Evolutionary conservation across 176 grass and related monocot species (phyloP).

Genomic region (Eleusine coracana): DNA sequence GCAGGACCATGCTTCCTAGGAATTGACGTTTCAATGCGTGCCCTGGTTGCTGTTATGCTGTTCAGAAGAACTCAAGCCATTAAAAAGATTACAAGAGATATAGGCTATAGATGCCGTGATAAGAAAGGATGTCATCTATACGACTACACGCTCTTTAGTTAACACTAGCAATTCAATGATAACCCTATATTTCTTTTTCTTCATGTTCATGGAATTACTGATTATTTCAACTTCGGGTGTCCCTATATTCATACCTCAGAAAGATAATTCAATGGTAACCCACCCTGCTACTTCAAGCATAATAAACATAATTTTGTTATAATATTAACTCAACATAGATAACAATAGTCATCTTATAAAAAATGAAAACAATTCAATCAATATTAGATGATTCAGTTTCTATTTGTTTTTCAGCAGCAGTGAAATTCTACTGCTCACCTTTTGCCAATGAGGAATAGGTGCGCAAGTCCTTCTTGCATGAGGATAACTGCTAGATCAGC

Average conservation of each 20-base stretch:
- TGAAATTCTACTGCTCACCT: constrained; percentile 53
- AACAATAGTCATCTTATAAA: constrained; percentile 18
- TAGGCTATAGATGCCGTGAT: background rate
- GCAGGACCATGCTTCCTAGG: constrained; percentile 91
- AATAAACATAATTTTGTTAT: background rate
- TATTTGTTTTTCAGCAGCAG: background rate
- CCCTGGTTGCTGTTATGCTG: constrained; percentile 83
- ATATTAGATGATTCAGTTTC: background rate
- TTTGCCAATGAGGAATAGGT: constrained; percentile 84
- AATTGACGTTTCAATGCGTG: constrained; percentile 88
- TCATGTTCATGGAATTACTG: constrained; percentile 1
- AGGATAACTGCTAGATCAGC: constrained; percentile 97
- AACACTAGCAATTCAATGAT: background rate
- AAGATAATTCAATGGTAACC: background rate
- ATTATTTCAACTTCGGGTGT: background rate
- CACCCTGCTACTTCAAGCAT: background rate
- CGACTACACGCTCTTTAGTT: background rate
- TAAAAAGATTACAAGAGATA: background rate
- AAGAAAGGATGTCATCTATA: constrained; percentile 24
- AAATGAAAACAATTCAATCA: background rate
- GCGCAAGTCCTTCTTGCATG: constrained; percentile 98
- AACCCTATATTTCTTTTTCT: background rate
- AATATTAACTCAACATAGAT: background rate
- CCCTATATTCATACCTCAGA: background rate
- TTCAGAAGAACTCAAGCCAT: constrained; percentile 42